Conservation (phyloP, 2,329 filamentous ascomycete species). For the Ascocoryne sarcoides region DNA sequence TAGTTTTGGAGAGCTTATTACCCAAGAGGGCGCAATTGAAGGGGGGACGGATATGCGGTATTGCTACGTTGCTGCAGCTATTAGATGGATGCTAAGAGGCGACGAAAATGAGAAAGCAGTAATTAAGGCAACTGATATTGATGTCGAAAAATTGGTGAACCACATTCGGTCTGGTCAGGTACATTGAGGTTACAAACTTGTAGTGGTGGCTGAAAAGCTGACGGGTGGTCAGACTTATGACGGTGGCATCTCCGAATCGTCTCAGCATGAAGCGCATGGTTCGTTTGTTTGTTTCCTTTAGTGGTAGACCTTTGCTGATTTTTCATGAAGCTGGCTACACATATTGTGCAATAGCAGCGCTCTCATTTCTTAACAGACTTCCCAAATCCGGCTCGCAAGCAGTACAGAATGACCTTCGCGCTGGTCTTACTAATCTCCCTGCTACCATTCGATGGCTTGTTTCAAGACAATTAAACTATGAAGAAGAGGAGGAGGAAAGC, state of each 20-base stretch:
- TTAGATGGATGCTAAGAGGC: slow-evolving; percentile 74
- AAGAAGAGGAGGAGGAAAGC: slow-evolving; percentile 36
- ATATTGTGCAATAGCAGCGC: slow-evolving; percentile 74
- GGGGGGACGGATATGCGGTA: slow-evolving; percentile 82
- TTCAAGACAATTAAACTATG: slow-evolving; percentile 55
- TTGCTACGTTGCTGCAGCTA: slow-evolving; percentile 73
- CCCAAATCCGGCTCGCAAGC: slow-evolving; percentile 13
- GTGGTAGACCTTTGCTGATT: slow-evolving; percentile 9
- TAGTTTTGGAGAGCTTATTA: slow-evolving; percentile 80
- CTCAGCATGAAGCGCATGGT: slow-evolving; percentile 29
- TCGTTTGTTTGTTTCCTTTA: background rate
- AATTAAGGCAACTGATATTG: slow-evolving; percentile 65
- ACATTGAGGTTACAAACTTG: slow-evolving; percentile 12
- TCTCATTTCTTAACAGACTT: slow-evolving; percentile 53
- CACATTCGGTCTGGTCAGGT: slow-evolving; percentile 63
- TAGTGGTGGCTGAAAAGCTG: slow-evolving; percentile 8
- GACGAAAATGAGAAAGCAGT: slow-evolving; percentile 46
- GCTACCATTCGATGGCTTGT: slow-evolving; percentile 46
- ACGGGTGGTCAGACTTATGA: slow-evolving; percentile 25
- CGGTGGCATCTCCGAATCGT: slow-evolving; percentile 27
- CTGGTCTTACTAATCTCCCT: slow-evolving; percentile 30
- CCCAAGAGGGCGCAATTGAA: slow-evolving; percentile 47
- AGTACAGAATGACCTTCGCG: background rate
- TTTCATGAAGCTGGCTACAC: slow-evolving; percentile 65
- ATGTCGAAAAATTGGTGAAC: slow-evolving; percentile 58